Evolutionary conservation across 2,329 filamentous ascomycete genomes (phyloP).

Genomic region (Neopestalotiopsis sp.): DNA sequence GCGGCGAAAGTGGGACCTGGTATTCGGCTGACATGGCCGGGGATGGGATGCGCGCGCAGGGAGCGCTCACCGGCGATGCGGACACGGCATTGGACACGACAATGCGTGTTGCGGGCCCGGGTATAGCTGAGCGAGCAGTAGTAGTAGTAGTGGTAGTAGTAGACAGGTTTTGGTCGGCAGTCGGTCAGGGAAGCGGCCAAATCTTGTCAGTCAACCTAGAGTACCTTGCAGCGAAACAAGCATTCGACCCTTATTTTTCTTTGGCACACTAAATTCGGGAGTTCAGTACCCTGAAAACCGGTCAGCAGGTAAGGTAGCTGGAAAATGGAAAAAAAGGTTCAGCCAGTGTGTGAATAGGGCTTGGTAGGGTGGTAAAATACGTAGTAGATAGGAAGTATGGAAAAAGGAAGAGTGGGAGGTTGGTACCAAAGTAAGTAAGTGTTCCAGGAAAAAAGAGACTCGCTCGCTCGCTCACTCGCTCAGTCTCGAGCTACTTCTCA

Average conservation of each 20-base stretch:
- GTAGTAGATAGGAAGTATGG: neutral
- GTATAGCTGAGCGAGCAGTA: neutral
- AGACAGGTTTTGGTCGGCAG: neutral
- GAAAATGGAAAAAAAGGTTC: neutral
- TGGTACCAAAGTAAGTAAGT: neutral
- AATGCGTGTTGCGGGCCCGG: neutral
- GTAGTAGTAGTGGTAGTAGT: neutral
- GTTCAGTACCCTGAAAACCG: neutral
- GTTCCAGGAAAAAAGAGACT: neutral
- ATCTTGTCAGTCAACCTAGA: neutral
- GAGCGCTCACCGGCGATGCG: slow-evolving; percentile 5
- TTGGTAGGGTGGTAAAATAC: neutral
- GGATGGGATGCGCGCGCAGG: neutral
- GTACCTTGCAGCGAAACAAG: neutral
- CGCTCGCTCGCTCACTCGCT: neutral
- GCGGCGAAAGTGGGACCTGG: slow-evolving; percentile 8
- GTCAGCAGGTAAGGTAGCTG: neutral
- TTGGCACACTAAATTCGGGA: neutral
- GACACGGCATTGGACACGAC: neutral
- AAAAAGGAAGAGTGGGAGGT: neutral
- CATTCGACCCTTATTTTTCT: neutral
- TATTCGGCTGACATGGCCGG: slow-evolving; percentile 7
- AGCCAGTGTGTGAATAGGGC: neutral
- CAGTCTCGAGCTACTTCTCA: no score
- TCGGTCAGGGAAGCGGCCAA: neutral